phyloP scores from a whole-genome alignment of 495 filamentous ascomycete species.

The Mytilinidion resinicola region DNA sequence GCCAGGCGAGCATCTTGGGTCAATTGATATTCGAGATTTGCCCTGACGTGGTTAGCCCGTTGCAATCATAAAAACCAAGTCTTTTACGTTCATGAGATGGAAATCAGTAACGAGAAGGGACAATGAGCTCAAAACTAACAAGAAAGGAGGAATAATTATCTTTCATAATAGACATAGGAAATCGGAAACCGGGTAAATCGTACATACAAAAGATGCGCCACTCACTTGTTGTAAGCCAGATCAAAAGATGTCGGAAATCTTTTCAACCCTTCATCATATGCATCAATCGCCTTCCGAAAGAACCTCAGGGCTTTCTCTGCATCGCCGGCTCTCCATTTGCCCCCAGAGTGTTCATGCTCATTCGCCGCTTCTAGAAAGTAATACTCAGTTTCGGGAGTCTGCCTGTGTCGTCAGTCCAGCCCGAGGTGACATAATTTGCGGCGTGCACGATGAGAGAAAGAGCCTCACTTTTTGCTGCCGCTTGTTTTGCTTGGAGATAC shows the following conservation, averaged over 20 bases:
- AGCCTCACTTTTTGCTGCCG: background rate
- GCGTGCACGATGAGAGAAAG: background rate
- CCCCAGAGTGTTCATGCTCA: conserved; percentile 60
- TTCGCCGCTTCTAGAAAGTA: conserved; percentile 61
- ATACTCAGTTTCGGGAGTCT: conserved; percentile 54
- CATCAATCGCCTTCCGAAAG: conserved; percentile 59
- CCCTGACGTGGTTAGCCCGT: conserved; percentile 30
- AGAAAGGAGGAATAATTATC: no score
- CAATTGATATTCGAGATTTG: conserved; percentile 59
- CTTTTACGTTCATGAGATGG: background rate
- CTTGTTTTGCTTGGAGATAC: conserved; percentile 15
- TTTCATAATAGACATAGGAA: no score
- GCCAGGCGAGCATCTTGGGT: conserved; percentile 54
- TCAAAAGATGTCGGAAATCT: conserved; percentile 56
- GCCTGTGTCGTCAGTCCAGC: conserved; percentile 5
- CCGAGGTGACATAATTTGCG: background rate
- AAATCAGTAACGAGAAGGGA: background rate
- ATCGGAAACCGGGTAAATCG: no score
- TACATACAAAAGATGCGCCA: background rate
- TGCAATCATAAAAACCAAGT: no score
- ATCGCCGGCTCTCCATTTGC: conserved; percentile 65
- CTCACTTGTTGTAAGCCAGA: conserved; percentile 68
- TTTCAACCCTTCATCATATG: conserved; percentile 55
- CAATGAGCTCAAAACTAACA: background rate
- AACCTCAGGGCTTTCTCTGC: conserved; percentile 62